Evolutionary conservation across 2,329 filamentous ascomycete genomes (phyloP), one percentile per base, ranked within the genome.

Genomic region (Aspergillus arachidicola): DNA sequence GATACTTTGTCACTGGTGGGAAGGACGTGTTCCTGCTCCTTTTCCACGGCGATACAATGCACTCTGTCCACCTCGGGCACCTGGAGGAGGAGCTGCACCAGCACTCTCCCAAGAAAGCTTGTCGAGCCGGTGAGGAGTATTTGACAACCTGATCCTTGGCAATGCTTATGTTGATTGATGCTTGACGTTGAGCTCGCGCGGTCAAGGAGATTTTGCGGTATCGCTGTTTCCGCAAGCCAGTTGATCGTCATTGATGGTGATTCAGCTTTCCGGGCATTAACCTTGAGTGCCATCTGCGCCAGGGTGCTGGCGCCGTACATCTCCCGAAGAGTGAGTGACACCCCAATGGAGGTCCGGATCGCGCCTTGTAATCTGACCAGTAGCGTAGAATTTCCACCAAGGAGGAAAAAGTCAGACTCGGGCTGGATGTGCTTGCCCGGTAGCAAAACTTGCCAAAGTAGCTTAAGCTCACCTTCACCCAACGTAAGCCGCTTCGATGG

Each of bases 351-450:
- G 5, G 73, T 23, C 0, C 57, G 57, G 23, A 79, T 72, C 0
- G n/a, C 23, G 1, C 41, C 19, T 61, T 75, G 75, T 16, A 80
- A 65, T 12, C 61, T 50, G 19, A 78, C 58, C 16, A 79, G 62
- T 1, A 76, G 67, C 26, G 79, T 41, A 0, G 78, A 80, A 57
- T 73, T 79, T 16, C 77, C 78, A 11, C 78, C 78, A 10, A 75
- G 63, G 1, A 41, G 19, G 69, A 80, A 79, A 66, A 79, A 79
- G 58, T 71, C 64, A 12, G 73, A 64, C 9, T 62, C 32, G 0
- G 62, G 38, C 16, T 43, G 23, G 23, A 51, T 51, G 14, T 30
- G 43, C 30, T n/a, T 48, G 9, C 26, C 34, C 19, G 61, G 57
- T 4, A 71, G 62, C 6, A 69, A 51, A 2, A 69, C 58, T 7